These are phyloP conservation scores for Rhynchosporium agropyri DNA, from an alignment of 2,329 filamentous ascomycete species.

Conservation along the genomic window DNA sequence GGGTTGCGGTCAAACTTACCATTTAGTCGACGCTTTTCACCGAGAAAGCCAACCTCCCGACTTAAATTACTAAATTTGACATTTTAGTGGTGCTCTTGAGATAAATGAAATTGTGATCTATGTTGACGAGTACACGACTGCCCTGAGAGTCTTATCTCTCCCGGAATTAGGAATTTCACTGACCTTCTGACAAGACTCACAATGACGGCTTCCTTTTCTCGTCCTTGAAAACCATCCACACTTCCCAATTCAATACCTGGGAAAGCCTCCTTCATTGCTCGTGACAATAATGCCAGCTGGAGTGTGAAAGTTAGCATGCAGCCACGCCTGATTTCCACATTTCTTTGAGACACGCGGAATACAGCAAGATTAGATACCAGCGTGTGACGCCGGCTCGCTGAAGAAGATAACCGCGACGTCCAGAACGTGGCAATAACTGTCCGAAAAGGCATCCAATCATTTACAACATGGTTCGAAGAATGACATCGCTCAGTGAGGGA, in stretches of 20 bases:
- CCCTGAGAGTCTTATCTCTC: no score
- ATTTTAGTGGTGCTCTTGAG: neutral
- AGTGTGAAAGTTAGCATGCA: conserved; percentile 31
- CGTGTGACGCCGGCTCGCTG: neutral
- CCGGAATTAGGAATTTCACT: no score
- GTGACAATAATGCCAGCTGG: conserved; percentile 74
- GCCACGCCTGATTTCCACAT: conserved; percentile 13
- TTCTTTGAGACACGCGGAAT: conserved; percentile 15
- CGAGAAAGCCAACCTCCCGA: conserved; percentile 88
- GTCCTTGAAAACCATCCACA: conserved; percentile 94
- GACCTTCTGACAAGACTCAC: conserved; percentile 82
- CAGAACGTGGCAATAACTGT: neutral
- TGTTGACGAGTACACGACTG: no score
- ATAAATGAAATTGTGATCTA: no score
- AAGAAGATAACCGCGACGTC: neutral
- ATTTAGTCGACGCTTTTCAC: conserved; percentile 88
- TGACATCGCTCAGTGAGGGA: neutral
- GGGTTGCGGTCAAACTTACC: conserved; percentile 57
- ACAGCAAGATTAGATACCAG: conserved; percentile 6
- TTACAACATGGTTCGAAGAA: neutral
- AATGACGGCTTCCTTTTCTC: conserved; percentile 94
- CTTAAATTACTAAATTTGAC: conserved; percentile 65
- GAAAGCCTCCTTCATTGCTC: conserved; percentile 76
- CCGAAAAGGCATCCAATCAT: neutral
- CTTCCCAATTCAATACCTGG: conserved; percentile 92